Evolutionary conservation across 139 green algal genomes (phyloP).

Genomic region (Spirogloea muscicola): DNA sequence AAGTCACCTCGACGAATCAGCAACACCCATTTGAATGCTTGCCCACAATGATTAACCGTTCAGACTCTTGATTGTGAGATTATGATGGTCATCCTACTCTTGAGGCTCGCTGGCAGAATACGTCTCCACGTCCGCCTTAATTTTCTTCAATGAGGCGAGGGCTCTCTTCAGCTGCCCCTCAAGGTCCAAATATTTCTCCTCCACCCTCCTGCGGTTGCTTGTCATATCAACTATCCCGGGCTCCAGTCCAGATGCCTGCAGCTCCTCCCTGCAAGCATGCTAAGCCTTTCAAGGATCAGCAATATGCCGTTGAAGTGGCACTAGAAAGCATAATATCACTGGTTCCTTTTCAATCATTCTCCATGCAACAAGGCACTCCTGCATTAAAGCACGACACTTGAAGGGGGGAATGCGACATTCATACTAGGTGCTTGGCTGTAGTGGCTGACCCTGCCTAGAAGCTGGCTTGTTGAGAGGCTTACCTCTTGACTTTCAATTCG

Average conservation of each 20-base stretch:
- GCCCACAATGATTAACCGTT: not conserved
- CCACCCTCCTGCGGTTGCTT: not conserved
- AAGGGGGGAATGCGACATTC: not conserved
- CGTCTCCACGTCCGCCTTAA: conserved; percentile 1
- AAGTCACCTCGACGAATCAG: not conserved
- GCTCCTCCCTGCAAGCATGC: not conserved
- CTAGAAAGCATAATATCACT: too few relatives aligned
- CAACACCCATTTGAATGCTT: not conserved
- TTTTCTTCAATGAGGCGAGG: not conserved
- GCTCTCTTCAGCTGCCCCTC: conserved; percentile 1
- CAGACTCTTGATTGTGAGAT: not conserved
- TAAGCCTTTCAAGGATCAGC: not conserved
- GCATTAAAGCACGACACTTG: not conserved
- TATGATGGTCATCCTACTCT: not conserved
- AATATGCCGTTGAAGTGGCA: not conserved
- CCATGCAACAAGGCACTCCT: too few relatives aligned
- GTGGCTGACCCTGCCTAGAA: too few relatives aligned
- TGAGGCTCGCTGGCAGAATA: not conserved
- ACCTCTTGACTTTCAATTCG: too few relatives aligned
- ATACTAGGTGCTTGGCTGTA: not conserved
- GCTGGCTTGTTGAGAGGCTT: too few relatives aligned
- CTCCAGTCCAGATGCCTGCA: not conserved
- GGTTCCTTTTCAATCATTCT: too few relatives aligned
- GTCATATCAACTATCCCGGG: not conserved
- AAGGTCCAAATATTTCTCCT: conserved; percentile 10